Percentiles rank a stretch among this genome's conserved stretches.
Conservation (phyloP, 441 rosid species). For the Populus tomentosa region DNA sequence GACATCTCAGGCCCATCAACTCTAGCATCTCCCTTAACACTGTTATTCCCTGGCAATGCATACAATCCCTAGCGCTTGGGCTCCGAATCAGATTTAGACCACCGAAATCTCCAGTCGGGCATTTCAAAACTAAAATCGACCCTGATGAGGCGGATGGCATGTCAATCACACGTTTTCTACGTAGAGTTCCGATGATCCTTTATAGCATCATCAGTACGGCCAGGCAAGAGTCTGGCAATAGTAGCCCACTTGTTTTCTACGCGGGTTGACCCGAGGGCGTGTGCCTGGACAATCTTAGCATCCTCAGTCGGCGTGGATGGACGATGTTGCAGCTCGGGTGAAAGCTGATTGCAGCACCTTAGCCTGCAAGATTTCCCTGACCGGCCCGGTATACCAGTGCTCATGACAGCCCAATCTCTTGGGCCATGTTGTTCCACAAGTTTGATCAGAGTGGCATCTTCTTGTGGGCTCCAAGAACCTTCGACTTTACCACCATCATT, state of each 20-base stretch:
- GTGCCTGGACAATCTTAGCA: conserved; percentile 41
- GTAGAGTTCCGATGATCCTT: conserved; percentile 67
- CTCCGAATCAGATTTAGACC: conserved; percentile 17
- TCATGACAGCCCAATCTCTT: conserved; percentile 58
- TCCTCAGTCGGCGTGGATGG: conserved; percentile 56
- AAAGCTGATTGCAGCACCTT: conserved; percentile 68
- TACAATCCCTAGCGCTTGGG: conserved; percentile 29
- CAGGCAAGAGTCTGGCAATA: conserved; percentile 52
- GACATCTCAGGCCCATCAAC: conserved; percentile 31
- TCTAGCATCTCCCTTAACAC: conserved; percentile 11
- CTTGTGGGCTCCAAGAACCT: conserved; percentile 62
- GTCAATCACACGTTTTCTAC: conserved; percentile 27
- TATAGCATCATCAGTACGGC: conserved; percentile 61
- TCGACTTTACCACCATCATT: conserved; percentile 27
- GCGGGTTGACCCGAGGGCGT: conserved; percentile 20
- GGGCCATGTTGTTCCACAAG: conserved; percentile 54
- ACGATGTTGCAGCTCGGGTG: conserved; percentile 58
- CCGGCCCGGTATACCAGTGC: conserved; percentile 52
- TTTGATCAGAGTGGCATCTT: conserved; percentile 43
- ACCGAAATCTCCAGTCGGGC: conserved; percentile 5
- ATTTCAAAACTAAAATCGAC: conserved; percentile 28
- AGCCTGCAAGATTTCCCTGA: conserved; percentile 65
- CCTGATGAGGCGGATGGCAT: conserved; percentile 29
- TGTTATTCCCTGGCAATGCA: conserved; percentile 8
- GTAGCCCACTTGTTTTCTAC: conserved; percentile 72